These are phyloP conservation scores for Clonostachys solani DNA, from an alignment of 2,329 filamentous ascomycete genomes.

Conservation along the genomic window DNA sequence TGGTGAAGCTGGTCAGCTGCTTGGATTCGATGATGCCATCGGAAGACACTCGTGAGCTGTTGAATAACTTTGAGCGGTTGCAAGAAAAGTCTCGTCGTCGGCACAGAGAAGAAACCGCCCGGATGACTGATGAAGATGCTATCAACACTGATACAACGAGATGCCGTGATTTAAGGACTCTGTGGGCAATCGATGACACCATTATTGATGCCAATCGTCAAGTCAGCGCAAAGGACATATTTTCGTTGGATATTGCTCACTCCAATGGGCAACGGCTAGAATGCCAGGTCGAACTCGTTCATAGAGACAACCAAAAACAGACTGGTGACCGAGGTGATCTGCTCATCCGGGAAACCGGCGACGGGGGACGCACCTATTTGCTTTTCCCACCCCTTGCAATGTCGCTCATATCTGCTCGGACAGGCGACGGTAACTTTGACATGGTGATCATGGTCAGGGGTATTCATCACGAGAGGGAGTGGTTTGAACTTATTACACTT, in stretches of 20 bases:
- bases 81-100: slow-evolving; percentile 71
- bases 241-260: slow-evolving; percentile 79
- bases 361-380: slow-evolving; percentile 68
- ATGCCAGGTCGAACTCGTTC: slow-evolving; percentile 82
- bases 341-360: slow-evolving; percentile 88
- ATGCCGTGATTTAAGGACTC: slow-evolving; percentile 71
- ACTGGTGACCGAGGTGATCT: slow-evolving; percentile 71
- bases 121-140: slow-evolving; percentile 79
- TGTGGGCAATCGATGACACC: slow-evolving; percentile 67
- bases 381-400: slow-evolving; percentile 85
- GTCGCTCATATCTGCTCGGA: slow-evolving; percentile 72
- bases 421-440: slow-evolving; percentile 64
- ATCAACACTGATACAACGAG: slow-evolving; percentile 76
- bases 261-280: slow-evolving; percentile 87
- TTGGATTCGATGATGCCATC: slow-evolving; percentile 52
- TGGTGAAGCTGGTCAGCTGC: slow-evolving; percentile 76
- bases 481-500: slow-evolving; percentile 82
- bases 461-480: slow-evolving; percentile 58
- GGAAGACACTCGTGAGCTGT: slow-evolving; percentile 33
- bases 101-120: slow-evolving; percentile 62
- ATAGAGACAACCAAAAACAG: slow-evolving; percentile 73
- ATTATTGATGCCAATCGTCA: slow-evolving; percentile 72
- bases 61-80: slow-evolving; percentile 60
- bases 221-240: slow-evolving; percentile 86
- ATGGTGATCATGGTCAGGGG: slow-evolving; percentile 87